Evolutionary conservation across 2,329 filamentous ascomycete genomes (phyloP), one percentile per base, ranked within the genome.

Genomic region (Tolypocladium nubicola): DNA sequence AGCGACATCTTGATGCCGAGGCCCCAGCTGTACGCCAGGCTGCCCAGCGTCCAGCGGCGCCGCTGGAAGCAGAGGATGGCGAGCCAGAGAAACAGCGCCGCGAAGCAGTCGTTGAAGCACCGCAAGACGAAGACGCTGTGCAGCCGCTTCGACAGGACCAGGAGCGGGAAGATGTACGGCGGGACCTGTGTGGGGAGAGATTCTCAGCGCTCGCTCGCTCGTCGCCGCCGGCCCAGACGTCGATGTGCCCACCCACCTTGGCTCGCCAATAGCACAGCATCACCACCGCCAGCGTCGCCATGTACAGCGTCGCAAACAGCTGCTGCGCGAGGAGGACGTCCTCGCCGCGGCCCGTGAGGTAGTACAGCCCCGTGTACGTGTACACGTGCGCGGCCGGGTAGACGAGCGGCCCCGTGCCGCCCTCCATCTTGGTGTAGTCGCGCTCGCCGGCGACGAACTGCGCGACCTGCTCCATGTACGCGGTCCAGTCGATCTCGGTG

Each of bases 401-500:
- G 59, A 99, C 94, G 54, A 97, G 79, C 3, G 94, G 94, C 1
- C 94, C 94, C 0, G 94, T 99, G 59, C 85, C 87, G 64, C 94
- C 94, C 67, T 87, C 82, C 68, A 99, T 92, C 58, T 85, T 81
- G 60, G 83, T 84, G 72, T 99, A 99, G 72, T 97, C 87, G 68
- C 89, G 85, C 76, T 97, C 92, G 67, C 94, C 94, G 21, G 83
- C 79, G 52, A 92, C 75, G 67, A 88, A 94, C 64, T 92, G 85
- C 45, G 81, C 75, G 50, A 97, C 80, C 68, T 99, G 94, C 70
- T 97, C 82, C 92, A 99, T 97, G 73, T 99, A 99, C 0, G 94
- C 90, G 59, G 81, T 82, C 93, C 93, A 99, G 74, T 99, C 94
- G 67, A 99, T 99, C 73, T 99, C 94, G 49, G 94, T 99, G 70